These are phyloP conservation scores for Pseudogymnoascus sp. DNA, from an alignment of 2,329 filamentous ascomycete genomes.

Conservation along the genomic window DNA sequence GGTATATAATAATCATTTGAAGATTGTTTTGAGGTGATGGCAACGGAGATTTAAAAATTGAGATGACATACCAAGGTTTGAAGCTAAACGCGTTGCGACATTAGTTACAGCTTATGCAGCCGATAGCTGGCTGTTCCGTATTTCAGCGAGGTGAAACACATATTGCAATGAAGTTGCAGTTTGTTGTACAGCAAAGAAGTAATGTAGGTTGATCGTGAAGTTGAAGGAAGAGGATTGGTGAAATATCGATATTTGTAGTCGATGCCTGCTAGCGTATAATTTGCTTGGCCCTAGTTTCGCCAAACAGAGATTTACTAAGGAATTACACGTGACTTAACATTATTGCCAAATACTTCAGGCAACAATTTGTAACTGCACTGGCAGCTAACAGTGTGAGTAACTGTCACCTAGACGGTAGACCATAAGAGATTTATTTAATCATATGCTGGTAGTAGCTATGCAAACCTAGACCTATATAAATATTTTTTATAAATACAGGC, in stretches of 20 bases:
- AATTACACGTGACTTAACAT: neutral
- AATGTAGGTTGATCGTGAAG: neutral
- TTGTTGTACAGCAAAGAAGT: neutral
- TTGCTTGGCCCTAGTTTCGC: slow-evolving; percentile 1
- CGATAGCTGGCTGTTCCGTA: neutral
- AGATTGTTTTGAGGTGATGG: neutral
- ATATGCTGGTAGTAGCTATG: too few relatives aligned
- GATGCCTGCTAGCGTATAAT: slow-evolving; percentile 6
- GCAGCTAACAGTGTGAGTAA: neutral
- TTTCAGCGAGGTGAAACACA: neutral
- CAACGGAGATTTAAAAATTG: neutral
- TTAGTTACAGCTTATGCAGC: neutral
- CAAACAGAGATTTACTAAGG: slow-evolving; percentile 2
- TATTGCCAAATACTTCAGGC: neutral
- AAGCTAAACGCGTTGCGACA: neutral
- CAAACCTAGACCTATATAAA: too few relatives aligned
- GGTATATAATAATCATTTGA: slow-evolving; percentile 8
- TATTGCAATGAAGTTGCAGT: neutral
- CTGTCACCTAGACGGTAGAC: neutral
- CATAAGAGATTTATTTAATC: too few relatives aligned
- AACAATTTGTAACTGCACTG: neutral
- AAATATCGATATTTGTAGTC: slow-evolving; percentile 8
- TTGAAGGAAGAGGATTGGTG: slow-evolving; percentile 6
- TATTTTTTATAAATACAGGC: too few relatives aligned
- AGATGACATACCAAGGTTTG: slow-evolving; percentile 1